Conservation (phyloP, 257 asterid genomes). For the Lycium barbarum region DNA sequence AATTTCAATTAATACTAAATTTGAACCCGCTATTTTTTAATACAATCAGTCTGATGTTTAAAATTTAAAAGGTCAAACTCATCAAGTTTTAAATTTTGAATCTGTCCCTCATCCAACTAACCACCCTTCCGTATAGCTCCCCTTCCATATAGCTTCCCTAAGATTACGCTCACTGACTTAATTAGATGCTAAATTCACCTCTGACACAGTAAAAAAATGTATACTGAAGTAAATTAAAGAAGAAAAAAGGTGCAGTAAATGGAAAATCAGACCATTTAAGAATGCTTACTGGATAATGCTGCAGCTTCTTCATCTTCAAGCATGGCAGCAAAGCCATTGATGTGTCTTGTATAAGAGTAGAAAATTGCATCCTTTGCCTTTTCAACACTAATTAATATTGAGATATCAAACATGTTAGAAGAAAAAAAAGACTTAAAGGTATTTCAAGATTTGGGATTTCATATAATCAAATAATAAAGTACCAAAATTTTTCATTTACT, state of each 20-base stretch:
- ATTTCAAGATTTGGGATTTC: background rate
- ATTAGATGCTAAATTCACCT: slow-evolving; percentile 49
- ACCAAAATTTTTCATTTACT: background rate
- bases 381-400: slow-evolving; percentile 45
- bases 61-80: background rate
- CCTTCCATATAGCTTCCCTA: background rate
- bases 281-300: slow-evolving; percentile 63
- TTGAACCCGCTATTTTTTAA: background rate
- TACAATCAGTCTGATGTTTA: background rate
- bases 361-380: slow-evolving; percentile 83
- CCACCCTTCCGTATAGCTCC: background rate
- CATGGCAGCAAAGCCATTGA: slow-evolving; percentile 95
- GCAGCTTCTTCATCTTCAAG: slow-evolving; percentile 74
- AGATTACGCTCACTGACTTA: background rate
- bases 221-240: background rate
- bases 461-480: background rate
- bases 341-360: slow-evolving; percentile 82
- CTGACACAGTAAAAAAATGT: slow-evolving; percentile 29
- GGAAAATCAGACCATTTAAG: background rate
- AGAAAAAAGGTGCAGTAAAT: background rate
- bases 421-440: background rate
- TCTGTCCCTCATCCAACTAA: background rate
- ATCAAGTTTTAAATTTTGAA: background rate
- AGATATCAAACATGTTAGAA: background rate
- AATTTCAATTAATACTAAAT: background rate